Conservation (phyloP, 2,329 filamentous ascomycete species). For the Stagonosporopsis cucurbitacearum region DNA sequence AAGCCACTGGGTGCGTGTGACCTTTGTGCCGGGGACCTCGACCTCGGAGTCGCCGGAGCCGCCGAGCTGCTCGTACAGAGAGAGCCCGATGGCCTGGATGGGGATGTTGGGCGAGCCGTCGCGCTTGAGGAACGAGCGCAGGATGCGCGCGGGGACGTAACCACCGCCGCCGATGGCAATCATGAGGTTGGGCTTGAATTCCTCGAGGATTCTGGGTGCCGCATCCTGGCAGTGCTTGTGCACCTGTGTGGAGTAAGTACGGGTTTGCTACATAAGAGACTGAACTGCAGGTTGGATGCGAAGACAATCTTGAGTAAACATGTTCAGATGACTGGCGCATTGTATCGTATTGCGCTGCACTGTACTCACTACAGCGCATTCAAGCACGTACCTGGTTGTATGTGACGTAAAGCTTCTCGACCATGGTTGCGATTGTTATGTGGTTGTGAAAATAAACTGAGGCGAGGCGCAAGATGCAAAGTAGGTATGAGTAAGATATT, state of each 20-base stretch:
- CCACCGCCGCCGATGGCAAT: conserved; percentile 98
- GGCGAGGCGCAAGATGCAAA: conserved; percentile 7
- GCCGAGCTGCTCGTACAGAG: conserved; percentile 87
- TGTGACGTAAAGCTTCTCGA: conserved; percentile 52
- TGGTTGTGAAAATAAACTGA: background rate
- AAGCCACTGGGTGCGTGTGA: conserved; percentile 97
- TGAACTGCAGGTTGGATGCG: background rate
- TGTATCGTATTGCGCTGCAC: background rate
- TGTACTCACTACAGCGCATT: background rate
- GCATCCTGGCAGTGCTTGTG: conserved; percentile 95
- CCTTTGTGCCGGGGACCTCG: conserved; percentile 87
- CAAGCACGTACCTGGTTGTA: conserved; percentile 51
- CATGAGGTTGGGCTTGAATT: conserved; percentile 93
- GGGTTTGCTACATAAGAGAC: background rate
- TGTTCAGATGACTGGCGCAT: background rate
- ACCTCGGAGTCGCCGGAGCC: conserved; percentile 66
- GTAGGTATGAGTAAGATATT: conserved; percentile 2
- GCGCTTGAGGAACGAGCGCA: conserved; percentile 93
- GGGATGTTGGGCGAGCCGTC: conserved; percentile 90
- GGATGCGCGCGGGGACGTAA: conserved; percentile 94
- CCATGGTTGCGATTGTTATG: conserved; percentile 39
- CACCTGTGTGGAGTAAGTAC: conserved; percentile 64
- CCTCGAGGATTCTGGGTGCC: conserved; percentile 78
- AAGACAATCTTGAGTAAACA: background rate
- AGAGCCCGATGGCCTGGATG: conserved; percentile 98